These are phyloP conservation scores for Cyberlindnera samutprakarnensis DNA, from an alignment of 805 yeast species.

Conservation along the genomic window DNA sequence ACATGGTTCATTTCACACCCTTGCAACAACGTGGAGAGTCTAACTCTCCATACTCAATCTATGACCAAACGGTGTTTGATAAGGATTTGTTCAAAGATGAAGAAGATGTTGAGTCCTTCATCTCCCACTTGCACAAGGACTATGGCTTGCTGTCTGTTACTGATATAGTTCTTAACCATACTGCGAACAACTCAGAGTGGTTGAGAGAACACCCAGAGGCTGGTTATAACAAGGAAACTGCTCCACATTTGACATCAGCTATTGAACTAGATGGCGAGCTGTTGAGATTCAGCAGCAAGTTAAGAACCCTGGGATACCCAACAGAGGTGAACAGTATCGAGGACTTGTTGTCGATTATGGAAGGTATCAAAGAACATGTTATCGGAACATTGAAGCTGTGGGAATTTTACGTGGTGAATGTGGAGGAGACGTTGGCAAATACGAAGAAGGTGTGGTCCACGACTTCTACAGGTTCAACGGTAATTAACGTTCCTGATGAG, in stretches of 20 bases:
- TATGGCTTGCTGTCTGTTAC: conserved; percentile 70
- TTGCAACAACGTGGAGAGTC: conserved; percentile 84
- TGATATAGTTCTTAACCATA: conserved; percentile 91
- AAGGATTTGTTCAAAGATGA: conserved; percentile 49
- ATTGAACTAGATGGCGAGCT: conserved; percentile 74
- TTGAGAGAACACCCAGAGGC: conserved; percentile 78
- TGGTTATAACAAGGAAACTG: conserved; percentile 80
- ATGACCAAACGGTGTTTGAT: conserved; percentile 78
- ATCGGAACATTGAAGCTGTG: conserved; percentile 63
- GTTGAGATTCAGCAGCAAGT: conserved; percentile 51
- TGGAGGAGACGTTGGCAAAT: conserved; percentile 30
- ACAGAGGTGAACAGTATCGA: conserved; percentile 38
- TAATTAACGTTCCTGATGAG: conserved; percentile 40
- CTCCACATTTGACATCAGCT: conserved; percentile 84
- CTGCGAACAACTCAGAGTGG: conserved; percentile 89
- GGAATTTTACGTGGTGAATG: conserved; percentile 81
- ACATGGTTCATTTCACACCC: conserved; percentile 96
- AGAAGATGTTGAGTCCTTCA: conserved; percentile 46
- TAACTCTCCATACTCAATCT: conserved; percentile 88
- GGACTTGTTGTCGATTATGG: conserved; percentile 57
- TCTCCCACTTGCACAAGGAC: conserved; percentile 40
- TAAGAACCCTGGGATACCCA: conserved; percentile 57
- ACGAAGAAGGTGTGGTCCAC: conserved; percentile 32
- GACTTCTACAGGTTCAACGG: conserved; percentile 2
- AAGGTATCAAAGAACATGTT: conserved; percentile 63